Evolutionary conservation across 768 basidiomycete genomes (phyloP).

Genomic region (Russula griseocarnosa): DNA sequence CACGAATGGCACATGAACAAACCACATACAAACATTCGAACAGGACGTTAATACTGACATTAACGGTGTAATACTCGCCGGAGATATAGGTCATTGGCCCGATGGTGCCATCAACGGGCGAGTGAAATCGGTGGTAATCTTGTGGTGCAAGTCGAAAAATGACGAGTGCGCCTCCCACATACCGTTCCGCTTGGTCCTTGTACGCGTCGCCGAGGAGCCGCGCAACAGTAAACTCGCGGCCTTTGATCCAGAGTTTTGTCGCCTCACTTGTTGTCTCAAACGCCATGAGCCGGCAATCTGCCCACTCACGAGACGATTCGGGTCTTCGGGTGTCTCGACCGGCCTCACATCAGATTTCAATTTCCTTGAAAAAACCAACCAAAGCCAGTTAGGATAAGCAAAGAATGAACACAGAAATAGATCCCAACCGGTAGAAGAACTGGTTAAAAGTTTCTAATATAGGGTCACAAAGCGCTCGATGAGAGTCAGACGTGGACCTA

Average conservation of each 20-base stretch:
- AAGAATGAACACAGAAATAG: not conserved
- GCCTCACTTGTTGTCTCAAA: conserved; percentile 86
- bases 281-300: conserved; percentile 94
- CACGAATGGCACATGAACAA: not conserved
- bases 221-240: conserved; percentile 82
- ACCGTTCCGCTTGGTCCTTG: conserved; percentile 63
- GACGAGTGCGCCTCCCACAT: conserved; percentile 73
- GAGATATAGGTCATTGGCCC: conserved; percentile 75
- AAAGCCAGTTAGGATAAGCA: conserved; percentile 1
- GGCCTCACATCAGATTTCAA: conserved; percentile 81
- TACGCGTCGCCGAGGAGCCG: conserved; percentile 79
- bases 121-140: conserved; percentile 94
- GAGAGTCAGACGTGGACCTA: conserved; percentile 35
- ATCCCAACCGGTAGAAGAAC: conserved; percentile 72
- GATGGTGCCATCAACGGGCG: conserved; percentile 78
- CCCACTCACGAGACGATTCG: conserved; percentile 77
- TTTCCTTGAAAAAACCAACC: conserved; percentile 51
- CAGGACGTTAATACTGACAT: conserved; percentile 49
- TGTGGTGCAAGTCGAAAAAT: conserved; percentile 93
- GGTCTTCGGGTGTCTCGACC: conserved; percentile 65
- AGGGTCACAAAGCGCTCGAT: not conserved
- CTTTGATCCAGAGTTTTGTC: conserved; percentile 94
- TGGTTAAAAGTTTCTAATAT: conserved; percentile 81
- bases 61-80: conserved; percentile 97
- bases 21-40: not conserved